Base-by-base conservation (phyloP, 2,329 filamentous ascomycete genomes). In the Phialophora chinensis region DNA sequence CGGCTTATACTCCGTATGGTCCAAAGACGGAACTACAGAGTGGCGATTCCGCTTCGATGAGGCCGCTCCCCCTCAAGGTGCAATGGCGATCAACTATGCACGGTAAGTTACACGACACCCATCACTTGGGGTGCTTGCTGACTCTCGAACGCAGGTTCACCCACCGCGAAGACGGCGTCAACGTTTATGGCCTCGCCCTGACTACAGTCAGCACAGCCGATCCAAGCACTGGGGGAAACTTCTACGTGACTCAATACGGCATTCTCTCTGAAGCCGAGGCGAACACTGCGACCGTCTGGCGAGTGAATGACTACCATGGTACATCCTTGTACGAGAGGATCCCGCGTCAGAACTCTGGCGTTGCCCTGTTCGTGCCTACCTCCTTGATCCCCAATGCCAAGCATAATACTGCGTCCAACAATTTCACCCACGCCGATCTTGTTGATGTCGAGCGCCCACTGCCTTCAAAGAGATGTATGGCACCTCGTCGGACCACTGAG, bases 221-320 rank as follows among this genome's bases (percentile, higher is more conserved):
- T 8, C 52, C 52, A 27, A 31, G 23, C 27, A 54, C 52, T 4
- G 52, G 52, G 4, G 52, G 52, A 4, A 54, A 54, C 52, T 54
- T 54, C 27, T 54, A 25, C 52, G 27, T 27, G n/a, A 27, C 52
- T 12, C 52, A 54, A 7, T 54, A 54, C 17, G 52, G 52, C 52
- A 54, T 54, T 17, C 52, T 54, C n/a, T 54, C 52, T 4, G n/a
- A 25, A 8, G 52, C 52, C 2, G 52, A 54, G 25, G 27, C 1
- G 1, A 31, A 54, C 52, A 54, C 52, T 27, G 27, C 25, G 1
- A 54, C 52, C 3, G 52, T 54, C 7, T 54, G 52, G 52, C 20
- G 47, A 1, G 47, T 50, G 17, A 20, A 10, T 20, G 47, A 50
- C 20, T 50, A 50, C 25, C 47, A 50, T 20, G 47, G 47, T 20